phyloP scores from a whole-genome alignment of 2,329 filamentous ascomycete species.

The Penicillium sp. region DNA sequence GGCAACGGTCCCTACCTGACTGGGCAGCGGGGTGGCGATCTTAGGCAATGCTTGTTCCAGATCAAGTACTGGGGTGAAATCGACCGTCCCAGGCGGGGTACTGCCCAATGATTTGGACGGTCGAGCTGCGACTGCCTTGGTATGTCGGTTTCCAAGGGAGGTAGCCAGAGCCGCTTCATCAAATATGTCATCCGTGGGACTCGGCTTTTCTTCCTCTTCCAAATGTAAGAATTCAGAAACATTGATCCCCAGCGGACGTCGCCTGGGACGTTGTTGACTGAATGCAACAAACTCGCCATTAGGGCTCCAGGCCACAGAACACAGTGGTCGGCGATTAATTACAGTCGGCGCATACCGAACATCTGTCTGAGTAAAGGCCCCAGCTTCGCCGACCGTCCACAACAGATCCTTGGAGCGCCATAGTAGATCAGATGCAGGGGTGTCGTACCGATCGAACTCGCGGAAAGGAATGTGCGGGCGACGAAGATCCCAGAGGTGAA shows the following conservation, averaged over 20 bases:
- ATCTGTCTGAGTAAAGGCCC: slow-evolving; percentile 61
- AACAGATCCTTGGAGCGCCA: slow-evolving; percentile 62
- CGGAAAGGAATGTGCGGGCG: slow-evolving; percentile 60
- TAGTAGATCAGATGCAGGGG: slow-evolving; percentile 56
- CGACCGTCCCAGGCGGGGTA: slow-evolving; percentile 51
- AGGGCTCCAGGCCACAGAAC: slow-evolving; percentile 56
- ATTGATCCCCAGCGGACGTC: slow-evolving; percentile 41
- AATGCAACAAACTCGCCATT: slow-evolving; percentile 56
- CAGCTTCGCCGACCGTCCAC: slow-evolving; percentile 61
- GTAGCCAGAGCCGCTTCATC: slow-evolving; percentile 55
- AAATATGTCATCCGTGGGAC: slow-evolving; percentile 55
- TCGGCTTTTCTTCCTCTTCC: slow-evolving; percentile 45
- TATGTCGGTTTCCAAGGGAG: slow-evolving; percentile 47
- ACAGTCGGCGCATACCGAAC: slow-evolving; percentile 57
- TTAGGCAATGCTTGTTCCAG: slow-evolving; percentile 51
- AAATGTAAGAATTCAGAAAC: slow-evolving; percentile 41
- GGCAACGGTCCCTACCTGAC: slow-evolving; percentile 51
- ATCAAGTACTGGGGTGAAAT: slow-evolving; percentile 47
- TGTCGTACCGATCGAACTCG: slow-evolving; percentile 56
- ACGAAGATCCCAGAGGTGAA: slow-evolving; percentile 64
- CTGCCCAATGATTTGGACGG: slow-evolving; percentile 53
- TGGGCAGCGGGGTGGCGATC: slow-evolving; percentile 38
- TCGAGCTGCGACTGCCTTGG: slow-evolving; percentile 45
- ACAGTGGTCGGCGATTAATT: slow-evolving; percentile 55
- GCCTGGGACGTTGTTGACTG: slow-evolving; percentile 49